Evolutionary conservation across 768 basidiomycete genomes (phyloP).

Genomic region (Crepidotus variabilis): DNA sequence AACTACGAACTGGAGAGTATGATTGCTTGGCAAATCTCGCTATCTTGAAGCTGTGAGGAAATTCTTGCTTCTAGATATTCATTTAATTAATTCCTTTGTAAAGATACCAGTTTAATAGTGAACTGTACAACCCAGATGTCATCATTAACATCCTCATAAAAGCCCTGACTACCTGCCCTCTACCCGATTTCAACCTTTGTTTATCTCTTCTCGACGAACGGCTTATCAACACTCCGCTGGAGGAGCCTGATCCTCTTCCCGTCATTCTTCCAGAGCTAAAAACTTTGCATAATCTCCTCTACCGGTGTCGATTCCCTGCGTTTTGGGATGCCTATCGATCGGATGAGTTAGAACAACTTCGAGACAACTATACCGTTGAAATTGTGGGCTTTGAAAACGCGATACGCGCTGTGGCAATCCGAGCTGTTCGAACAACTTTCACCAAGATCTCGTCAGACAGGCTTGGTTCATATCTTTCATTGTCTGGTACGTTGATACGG

Average conservation of each 20-base stretch:
- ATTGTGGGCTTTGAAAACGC: constrained; percentile 80
- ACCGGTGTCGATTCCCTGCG: constrained; percentile 82
- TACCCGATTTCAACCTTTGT: constrained; percentile 93
- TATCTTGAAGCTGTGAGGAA: constrained; percentile 79
- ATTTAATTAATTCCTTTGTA: too few relatives aligned
- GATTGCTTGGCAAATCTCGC: constrained; percentile 95
- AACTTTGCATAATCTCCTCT: constrained; percentile 64
- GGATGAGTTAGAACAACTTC: constrained; percentile 60
- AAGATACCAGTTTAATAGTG: constrained; percentile 95
- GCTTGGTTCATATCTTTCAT: constrained; percentile 66
- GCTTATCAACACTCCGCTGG: constrained; percentile 45
- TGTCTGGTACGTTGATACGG: constrained; percentile 43
- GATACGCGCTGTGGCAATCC: constrained; percentile 73
- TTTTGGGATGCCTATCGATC: constrained; percentile 82
- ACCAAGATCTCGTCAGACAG: constrained; percentile 66
- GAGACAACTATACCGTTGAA: constrained; percentile 86
- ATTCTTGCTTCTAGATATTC: not conserved
- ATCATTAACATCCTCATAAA: constrained; percentile 94
- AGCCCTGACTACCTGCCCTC: constrained; percentile 77
- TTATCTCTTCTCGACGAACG: constrained; percentile 88
- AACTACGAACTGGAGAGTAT: constrained; percentile 87
- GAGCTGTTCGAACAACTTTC: constrained; percentile 77
- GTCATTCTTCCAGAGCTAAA: constrained; percentile 65
- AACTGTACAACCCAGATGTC: constrained; percentile 89
- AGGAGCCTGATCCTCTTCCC: constrained; percentile 82